Conservation (phyloP, 331 rosid species). For the Ulmus americana region DNA sequence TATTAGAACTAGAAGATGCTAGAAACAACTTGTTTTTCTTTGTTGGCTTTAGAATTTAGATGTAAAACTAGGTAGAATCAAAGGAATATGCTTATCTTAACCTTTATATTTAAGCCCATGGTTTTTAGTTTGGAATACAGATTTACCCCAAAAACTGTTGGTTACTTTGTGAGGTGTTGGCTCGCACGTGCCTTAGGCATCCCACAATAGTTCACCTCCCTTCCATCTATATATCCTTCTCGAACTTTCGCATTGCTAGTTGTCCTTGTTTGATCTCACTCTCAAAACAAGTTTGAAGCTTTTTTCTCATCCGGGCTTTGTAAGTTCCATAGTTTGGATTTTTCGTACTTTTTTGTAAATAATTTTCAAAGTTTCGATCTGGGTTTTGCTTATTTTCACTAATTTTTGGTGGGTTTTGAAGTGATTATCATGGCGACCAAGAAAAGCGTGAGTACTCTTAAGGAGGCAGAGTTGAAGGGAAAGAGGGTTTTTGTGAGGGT, state of each 20-base stretch:
- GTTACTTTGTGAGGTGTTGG: not conserved
- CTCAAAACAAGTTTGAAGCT: not conserved
- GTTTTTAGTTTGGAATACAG: not conserved
- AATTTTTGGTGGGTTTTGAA: slow-evolving; percentile 8
- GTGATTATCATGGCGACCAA: slow-evolving; percentile 66
- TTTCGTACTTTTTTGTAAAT: not conserved
- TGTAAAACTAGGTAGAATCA: not conserved
- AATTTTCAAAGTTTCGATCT: not conserved
- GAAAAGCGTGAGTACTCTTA: slow-evolving; percentile 77
- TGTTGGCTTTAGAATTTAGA: not conserved
- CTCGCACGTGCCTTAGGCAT: slow-evolving; percentile 10
- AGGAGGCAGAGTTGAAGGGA: slow-evolving; percentile 72
- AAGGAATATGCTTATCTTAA: not conserved
- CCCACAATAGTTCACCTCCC: not conserved
- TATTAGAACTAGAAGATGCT: too few relatives aligned
- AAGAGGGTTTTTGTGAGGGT: slow-evolving; percentile 84
- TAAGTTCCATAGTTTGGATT: slow-evolving; percentile 7
- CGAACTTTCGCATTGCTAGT: not conserved
- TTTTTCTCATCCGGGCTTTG: slow-evolving; percentile 1
- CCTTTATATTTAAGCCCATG: not conserved
- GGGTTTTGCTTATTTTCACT: slow-evolving; percentile 23
- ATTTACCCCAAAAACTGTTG: not conserved
- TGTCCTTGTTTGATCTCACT: slow-evolving; percentile 8
- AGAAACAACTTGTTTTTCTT: not conserved
- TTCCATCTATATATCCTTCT: not conserved